Evolutionary conservation across 2,329 filamentous ascomycete genomes (phyloP), one percentile per base, ranked within the genome.

Genomic region (Penicillium sp.): DNA sequence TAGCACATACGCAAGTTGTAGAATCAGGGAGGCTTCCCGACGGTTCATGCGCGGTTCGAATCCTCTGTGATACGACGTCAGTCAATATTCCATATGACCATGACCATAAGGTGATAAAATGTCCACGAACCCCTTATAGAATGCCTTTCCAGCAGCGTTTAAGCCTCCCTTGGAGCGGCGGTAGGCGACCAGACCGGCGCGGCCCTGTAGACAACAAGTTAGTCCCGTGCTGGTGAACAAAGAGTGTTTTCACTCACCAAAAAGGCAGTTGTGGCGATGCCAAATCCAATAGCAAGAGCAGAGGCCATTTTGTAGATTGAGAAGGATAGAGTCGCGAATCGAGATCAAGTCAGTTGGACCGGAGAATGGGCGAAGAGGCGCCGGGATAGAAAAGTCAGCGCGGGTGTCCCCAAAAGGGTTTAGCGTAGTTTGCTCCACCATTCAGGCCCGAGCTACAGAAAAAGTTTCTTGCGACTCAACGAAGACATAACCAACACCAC

Each of bases 11-110:
- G 87, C 90, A 60, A 97, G 87, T 64, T 94, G 90, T 48, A 99
- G 80, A 60, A 99, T 97, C 67, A 99, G 79, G 5, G 92, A 84
- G 23, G 94, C 94, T 78, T 99, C 94, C 74, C 89, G 87, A 75
- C 89, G 86, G 75, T 87, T 97, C 93, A 99, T 99, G 77, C 89
- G 90, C 59, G 87, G 82, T 79, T 99, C 94, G 73, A 99, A 99
- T n/a, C 94, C 94, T 66, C 73, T 75, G 48, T 57, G 48, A n/a
- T 25, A 50, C 25, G 2, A 8, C 34, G 27, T 59, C 34, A 63
- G 61, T 34, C 34, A 54, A 21, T n/a, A 41, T 48, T 10, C 11
- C 39, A 19, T 36, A 39, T 23, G 21, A 16, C n/a, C 15, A 27
- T 27, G 23, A 23, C 3, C 23, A 9, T 34, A 44, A 33, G 38